Base-by-base conservation (phyloP, 2,329 filamentous ascomycete species). In the Aureobasidium mangrovei region DNA sequence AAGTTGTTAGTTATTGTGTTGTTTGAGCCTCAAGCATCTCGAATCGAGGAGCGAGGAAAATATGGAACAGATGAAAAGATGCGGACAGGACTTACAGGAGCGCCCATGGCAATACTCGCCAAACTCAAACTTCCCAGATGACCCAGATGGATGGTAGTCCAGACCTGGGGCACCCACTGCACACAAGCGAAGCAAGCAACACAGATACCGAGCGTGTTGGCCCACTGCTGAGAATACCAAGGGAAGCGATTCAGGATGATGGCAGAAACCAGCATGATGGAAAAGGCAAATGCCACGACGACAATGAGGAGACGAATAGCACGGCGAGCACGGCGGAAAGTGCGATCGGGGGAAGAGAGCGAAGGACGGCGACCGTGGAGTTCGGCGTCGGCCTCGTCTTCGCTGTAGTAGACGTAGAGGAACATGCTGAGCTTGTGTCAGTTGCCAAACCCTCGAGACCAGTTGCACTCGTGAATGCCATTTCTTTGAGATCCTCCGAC, bases 61-160 rank as follows among this genome's bases (percentile, higher is more conserved):
- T 31, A 31, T n/a, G 4, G 12, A 10, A 44, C 10, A 32, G 7
- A 44, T 7, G 26, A n/a, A 48, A 2, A 33, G 26, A 28, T 7
- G 33, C 7, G 18, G 10, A 9, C 9, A 32, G 18, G 24, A 59
- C 88, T 89, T 1, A 91, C 91, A 0, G 91, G 91, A 0, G 91
- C 95, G 68, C 95, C 91, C 33, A 96, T 93, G 67, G 85, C 88
- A 88, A 96, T 95, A 88, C 95, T 95, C 5, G 88, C 86, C 53
- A 96, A 91, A 65, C 89, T 95, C 61, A 96, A 73, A 67, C 89
- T 95, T 36, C 88, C 89, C 0, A 93, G 86, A 63, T 90, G 85
- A 66, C 91, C 88, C 55, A 95, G 75, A 53, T 77, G 80, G 70
- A 88, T 93, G 0, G 91, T 96, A 46, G 86, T 95, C 71, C 83